Conservation (phyloP, 176 grass and related monocot species). For the Carex scoparia region DNA sequence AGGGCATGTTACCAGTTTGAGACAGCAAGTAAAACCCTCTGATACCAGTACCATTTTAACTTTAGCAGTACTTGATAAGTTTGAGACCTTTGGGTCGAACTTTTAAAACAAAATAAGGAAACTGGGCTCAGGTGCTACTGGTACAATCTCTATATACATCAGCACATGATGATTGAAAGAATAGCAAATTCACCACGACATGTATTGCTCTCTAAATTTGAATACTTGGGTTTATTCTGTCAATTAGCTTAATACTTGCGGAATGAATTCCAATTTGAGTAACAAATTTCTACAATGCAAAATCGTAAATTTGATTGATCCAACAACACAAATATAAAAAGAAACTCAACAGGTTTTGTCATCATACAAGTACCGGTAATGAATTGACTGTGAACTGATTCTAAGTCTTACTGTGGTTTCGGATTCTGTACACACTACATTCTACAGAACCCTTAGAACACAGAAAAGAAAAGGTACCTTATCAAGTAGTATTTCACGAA, state of each 20-base stretch:
- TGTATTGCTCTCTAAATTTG: neutral
- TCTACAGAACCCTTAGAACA: neutral
- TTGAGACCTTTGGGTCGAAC: neutral
- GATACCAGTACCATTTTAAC: neutral
- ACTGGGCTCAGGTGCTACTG: neutral
- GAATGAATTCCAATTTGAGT: neutral
- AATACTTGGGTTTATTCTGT: neutral
- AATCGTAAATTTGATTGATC: neutral
- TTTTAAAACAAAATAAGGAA: neutral
- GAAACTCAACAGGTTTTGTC: neutral
- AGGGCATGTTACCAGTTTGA: neutral
- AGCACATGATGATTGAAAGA: neutral
- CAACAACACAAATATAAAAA: neutral
- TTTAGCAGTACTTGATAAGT: neutral
- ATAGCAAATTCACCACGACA: neutral
- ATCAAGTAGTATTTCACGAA: slow-evolving; percentile 84
- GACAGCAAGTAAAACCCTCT: neutral
- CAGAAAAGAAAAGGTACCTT: slow-evolving; percentile 49
- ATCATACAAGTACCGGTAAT: neutral
- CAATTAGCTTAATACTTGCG: neutral
- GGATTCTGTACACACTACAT: neutral
- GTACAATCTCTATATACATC: neutral
- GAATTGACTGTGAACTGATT: neutral
- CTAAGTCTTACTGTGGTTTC: neutral
- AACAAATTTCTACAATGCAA: neutral